Evolutionary conservation across 2,329 filamentous ascomycete species (phyloP).

Genomic region (Aureobasidium sp.): DNA sequence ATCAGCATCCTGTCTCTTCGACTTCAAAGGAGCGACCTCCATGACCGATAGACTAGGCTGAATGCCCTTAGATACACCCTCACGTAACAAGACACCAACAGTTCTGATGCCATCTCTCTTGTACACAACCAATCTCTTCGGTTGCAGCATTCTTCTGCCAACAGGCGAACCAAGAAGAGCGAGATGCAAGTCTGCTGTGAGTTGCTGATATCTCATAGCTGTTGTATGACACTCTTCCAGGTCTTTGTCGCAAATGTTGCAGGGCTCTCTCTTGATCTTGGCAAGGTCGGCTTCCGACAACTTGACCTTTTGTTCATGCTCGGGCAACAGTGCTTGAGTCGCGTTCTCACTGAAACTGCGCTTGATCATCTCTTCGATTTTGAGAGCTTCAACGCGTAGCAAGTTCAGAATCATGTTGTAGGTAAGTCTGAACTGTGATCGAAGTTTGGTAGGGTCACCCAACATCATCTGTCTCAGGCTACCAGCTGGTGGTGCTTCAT

Average conservation of each 20-base stretch:
- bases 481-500: constrained; percentile 88
- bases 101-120: constrained; percentile 83
- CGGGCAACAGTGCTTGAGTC: constrained; percentile 91
- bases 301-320: constrained; percentile 96
- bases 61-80: constrained; percentile 73
- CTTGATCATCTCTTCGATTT: constrained; percentile 99
- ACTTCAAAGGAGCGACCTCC: constrained; percentile 75
- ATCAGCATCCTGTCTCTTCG: constrained; percentile 82
- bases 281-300: constrained; percentile 91
- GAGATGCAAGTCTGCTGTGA: constrained; percentile 85
- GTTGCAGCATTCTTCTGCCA: constrained; percentile 80
- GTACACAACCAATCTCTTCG: constrained; percentile 84
- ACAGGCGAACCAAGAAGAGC: constrained; percentile 82
- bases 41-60: constrained; percentile 80
- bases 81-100: constrained; percentile 80
- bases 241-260: constrained; percentile 81
- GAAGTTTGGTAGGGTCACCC: constrained; percentile 93
- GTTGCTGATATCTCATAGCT: constrained; percentile 79
- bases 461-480: constrained; percentile 95
- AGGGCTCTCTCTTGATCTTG: constrained; percentile 89
- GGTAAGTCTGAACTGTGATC: constrained; percentile 95
- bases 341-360: constrained; percentile 99
- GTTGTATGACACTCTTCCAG: constrained; percentile 86
- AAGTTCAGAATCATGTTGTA: constrained; percentile 99
- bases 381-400: constrained; percentile 93